Base-by-base conservation (phyloP, 2,329 filamentous ascomycete genomes). In the Fusarium virguliforme region DNA sequence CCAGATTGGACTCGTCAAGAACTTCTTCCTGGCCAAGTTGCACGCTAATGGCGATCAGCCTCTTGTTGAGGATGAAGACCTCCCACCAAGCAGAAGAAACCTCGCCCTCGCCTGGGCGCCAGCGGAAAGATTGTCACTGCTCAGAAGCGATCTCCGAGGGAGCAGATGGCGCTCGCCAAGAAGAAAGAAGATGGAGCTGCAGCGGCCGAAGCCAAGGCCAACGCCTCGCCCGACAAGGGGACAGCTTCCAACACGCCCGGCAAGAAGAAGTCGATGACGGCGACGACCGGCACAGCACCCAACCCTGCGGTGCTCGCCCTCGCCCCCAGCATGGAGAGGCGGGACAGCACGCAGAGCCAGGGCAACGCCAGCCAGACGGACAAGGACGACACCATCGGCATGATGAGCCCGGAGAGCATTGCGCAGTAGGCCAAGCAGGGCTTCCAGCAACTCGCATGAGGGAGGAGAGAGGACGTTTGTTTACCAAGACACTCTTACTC, bases 11-110 rank as follows among this genome's bases (percentile, higher is more conserved):
- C 87, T 99, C 61, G 90, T 97, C 64, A 93, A 93, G 81, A 92
- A 94, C 76, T 99, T 97, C 87, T 97, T 98, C 85, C 89, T 94
- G 65, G 90, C 90, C 75, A 97, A 97, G 81, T 85, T 99, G 64
- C 93, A 94, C 76, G 92, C 93, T 62, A 96, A 95, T 79, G 89
- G 89, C 79, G 81, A 95, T 76, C 89, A 94, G 79, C 90, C 94
- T 46, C 87, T 99, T 72, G 85, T 97, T 58, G 96, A 99, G 83
- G 96, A 99, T 82, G 94, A 98, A 78, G 95, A 99, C 74, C 85
- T 99, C 26, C 97, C 15, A 89, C 91, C 61, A 99, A 99, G 82
- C 96, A 99, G 82, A 88, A 94, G 84, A 92, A 84, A 83, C 94
- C 83, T 26, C 85, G 88, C n/a, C 88, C 89, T n/a, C 85, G 88